Evolutionary conservation across 352 stramenopile genomes (phyloP), one percentile per base, ranked within the genome.

Genomic region (Saprolegnia diclina): DNA sequence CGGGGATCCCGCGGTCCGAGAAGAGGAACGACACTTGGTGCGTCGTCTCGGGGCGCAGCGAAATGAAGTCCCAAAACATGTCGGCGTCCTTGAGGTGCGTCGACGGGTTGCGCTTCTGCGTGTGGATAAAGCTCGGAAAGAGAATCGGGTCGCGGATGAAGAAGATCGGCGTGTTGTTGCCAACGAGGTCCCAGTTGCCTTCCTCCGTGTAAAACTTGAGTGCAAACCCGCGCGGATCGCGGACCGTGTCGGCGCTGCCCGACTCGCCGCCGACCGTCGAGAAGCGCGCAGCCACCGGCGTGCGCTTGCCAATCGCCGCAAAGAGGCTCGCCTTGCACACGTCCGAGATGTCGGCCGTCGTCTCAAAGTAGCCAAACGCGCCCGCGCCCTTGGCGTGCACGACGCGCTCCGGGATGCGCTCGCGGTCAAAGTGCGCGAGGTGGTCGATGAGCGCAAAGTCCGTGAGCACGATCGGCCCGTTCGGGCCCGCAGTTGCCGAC

Each of bases 151-250:
- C 91, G n/a, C 91, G 82, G 69, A 97, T 92, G 74, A 97, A 97
- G 74, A 98, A 98, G 46, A 98, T 90, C 13, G 92, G 92, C 64
- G 90, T 97, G 77, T 97, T 97, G 81, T 97, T 97, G 32, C 89
- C 91, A 46, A 97, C 90, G 18, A 97, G 64, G 74, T 97, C 92
- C 87, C 91, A 97, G 75, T 97, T 97, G 29, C 92, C 92, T 56
- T 98, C 89, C 64, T 97, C 85, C 37, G 89, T 96, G 80, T 97
- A 97, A 66, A 97, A 97, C 76, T 98, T 98, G 45, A 97, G 79
- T 4, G 92, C 88, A 72, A 97, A 98, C 2, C 92, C 92, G 21
- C 92, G 78, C 4, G 88, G 87, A 68, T 98, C 91, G 11, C 92
- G 87, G 19, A 77, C 86, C 21, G 90, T 97, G 71, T 97, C 90